Percentiles rank a stretch among this genome's conserved stretches.
Conservation (phyloP, 148 eudicot species). For the Chenopodium berlandieri region DNA sequence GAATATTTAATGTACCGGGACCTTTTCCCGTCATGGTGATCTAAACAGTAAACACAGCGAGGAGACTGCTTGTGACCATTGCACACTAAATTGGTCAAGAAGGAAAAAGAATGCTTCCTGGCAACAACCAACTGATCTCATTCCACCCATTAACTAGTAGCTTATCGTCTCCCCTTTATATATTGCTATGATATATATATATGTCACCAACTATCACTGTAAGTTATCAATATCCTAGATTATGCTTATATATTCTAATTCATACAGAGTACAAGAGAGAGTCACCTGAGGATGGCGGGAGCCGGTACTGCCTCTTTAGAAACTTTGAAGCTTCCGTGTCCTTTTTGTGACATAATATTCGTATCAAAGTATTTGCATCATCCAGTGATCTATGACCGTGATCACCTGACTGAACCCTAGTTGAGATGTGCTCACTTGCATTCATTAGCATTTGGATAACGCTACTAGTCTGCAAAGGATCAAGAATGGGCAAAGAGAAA, state of each 20-base stretch:
- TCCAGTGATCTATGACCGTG: conserved; percentile 45
- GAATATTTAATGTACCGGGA: no score
- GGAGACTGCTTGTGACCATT: background rate
- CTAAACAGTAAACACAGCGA: background rate
- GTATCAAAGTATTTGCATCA: conserved; percentile 71
- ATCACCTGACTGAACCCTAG: conserved; percentile 31
- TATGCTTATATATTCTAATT: background rate
- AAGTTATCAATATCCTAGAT: background rate
- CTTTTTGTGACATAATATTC: conserved; percentile 86
- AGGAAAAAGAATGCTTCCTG: background rate
- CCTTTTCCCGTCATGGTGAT: background rate
- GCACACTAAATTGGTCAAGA: background rate
- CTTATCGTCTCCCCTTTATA: no score
- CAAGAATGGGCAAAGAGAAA: background rate
- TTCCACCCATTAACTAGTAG: background rate
- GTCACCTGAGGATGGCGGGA: conserved; percentile 90
- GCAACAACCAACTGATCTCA: background rate
- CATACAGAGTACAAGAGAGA: background rate
- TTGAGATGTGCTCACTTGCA: conserved; percentile 72
- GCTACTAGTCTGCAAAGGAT: conserved; percentile 58
- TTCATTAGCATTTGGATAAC: conserved; percentile 77
- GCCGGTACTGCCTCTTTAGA: conserved; percentile 60
- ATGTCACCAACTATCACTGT: background rate
- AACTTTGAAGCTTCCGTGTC: conserved; percentile 80
- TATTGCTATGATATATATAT: no score